Evolutionary conservation across 2,329 filamentous ascomycete species (phyloP), one percentile per base, ranked within the genome.

Genomic region (Penicillium corylophilum): DNA sequence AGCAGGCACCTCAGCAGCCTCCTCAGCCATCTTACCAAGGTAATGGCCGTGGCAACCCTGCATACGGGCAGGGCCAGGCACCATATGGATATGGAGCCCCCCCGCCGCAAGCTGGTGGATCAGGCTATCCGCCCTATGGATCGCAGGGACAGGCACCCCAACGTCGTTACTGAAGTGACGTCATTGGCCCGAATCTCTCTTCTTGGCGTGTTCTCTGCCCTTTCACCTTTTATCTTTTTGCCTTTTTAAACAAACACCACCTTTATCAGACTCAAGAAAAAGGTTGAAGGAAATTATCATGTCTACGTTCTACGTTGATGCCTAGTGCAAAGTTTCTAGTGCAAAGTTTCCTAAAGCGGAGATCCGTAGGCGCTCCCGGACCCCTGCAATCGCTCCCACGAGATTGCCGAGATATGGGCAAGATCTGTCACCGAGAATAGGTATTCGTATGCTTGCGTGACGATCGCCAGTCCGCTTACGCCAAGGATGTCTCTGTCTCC

Each of bases 111-210:
- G 48, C 54, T 15, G 58, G 59, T 33, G 58, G 56, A 23, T 45
- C 52, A 10, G 48, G 61, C 13, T 62, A 63, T 35, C 57, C 57
- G 16, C 59, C 54, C 1, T 50, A 57, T 41, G 54, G 60, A 46
- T 51, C 51, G 13, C 63, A 65, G 42, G 57, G 54, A 6, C 64
- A 60, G 15, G 44, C 51, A 38, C 57, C 60, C 52, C 60, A 46
- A 10, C 63, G 59, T n/a, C 57, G 65, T 12, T 67, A 67, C 44
- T 65, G 41, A 42, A 16, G 24, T 52, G 60, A 62, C 51, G 51
- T 56, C 54, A 55, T 16, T 10, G 31, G 44, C n/a, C 5, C 16
- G 8, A 8, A 13, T 20, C 1, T 20, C 24, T 24, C 22, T n/a
- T 29, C 29, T 22, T 43, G 28, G 46, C 38, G 15, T 39, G 40